Percentiles rank a stretch among this genome's conserved stretches.
Evolutionary conservation across 371 early-diverging fungal genomes (phyloP).

Genomic region (Synchytrium microbalum): DNA sequence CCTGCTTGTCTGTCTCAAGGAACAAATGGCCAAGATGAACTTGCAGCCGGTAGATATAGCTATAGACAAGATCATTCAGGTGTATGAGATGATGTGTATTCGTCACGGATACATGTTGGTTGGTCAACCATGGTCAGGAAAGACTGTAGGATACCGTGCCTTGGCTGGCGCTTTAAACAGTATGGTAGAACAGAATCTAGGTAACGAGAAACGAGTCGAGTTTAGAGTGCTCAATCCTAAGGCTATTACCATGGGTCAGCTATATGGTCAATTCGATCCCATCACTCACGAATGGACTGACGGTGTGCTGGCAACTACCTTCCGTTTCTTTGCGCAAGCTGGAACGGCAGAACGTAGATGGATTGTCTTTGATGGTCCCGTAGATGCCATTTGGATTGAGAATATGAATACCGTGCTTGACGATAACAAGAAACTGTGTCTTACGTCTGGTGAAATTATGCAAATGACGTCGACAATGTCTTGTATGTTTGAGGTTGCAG

Average conservation of each 20-base stretch:
- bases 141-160: constrained; percentile 41
- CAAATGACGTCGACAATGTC: constrained; percentile 47
- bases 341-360: constrained; percentile 41
- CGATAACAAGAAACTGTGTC: constrained; percentile 53
- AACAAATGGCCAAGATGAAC: constrained; percentile 39
- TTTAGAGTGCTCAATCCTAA: constrained; percentile 48
- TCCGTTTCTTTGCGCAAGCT: constrained; percentile 41
- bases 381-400: constrained; percentile 53
- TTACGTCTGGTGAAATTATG: constrained; percentile 55
- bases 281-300: constrained; percentile 57
- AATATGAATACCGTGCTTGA: constrained; percentile 59
- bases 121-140: constrained; percentile 47
- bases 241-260: constrained; percentile 50
- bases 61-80: constrained; percentile 48
- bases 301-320: constrained; percentile 44
- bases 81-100: constrained; percentile 52
- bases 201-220: constrained; percentile 36
- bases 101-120: constrained; percentile 54
- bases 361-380: constrained; percentile 57
- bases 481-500: constrained; percentile 50
- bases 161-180: constrained; percentile 37
- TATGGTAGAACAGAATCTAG: constrained; percentile 28
- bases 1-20: constrained; percentile 30
- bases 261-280: constrained; percentile 51
- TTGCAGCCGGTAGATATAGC: constrained; percentile 37